A percentile compares a stretch with the other conserved stretches of the same genome.
These are phyloP conservation scores for Pterulicium gracile DNA, from an alignment of 1,284 basidiomycete genomes.

Conservation along the genomic window DNA sequence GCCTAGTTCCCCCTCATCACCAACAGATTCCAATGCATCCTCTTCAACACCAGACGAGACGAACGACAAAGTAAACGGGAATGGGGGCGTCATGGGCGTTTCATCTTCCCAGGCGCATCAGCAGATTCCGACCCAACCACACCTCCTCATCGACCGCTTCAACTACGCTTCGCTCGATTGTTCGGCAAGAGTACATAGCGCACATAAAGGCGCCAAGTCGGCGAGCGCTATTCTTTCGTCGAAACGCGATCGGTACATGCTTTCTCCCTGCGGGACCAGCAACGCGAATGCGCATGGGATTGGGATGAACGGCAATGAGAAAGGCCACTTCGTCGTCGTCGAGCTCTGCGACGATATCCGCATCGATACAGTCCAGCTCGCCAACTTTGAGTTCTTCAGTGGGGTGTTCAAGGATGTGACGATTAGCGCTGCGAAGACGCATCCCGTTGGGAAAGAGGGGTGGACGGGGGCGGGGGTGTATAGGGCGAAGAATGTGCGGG, in stretches of 20 bases:
- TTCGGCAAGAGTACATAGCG: conserved; percentile 81
- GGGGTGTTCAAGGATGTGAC: conserved; percentile 91
- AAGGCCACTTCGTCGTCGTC: conserved; percentile 80
- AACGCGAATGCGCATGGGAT: neutral
- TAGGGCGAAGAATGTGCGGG: conserved; percentile 80
- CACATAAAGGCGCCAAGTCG: conserved; percentile 79
- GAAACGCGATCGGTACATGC: conserved; percentile 95
- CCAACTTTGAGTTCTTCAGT: conserved; percentile 97
- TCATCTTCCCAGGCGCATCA: too few species aligned
- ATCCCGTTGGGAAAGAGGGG: conserved; percentile 49
- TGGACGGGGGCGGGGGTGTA: conserved; percentile 73
- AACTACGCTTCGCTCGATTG: conserved; percentile 94
- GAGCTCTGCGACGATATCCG: conserved; percentile 97
- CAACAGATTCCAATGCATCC: neutral
- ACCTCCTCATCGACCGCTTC: conserved; percentile 59
- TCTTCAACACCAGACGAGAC: too few species aligned
- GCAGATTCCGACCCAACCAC: neutral
- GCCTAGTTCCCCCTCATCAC: neutral
- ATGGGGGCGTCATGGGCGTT: too few species aligned
- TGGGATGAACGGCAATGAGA: conserved; percentile 15
- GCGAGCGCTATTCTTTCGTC: conserved; percentile 78
- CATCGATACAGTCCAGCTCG: conserved; percentile 92
- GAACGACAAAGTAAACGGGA: too few species aligned
- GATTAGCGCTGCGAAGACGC: conserved; percentile 77
- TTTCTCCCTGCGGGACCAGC: conserved; percentile 64